Conservation (phyloP, 2,329 filamentous ascomycete species). For the Podosphaera leucotricha region DNA sequence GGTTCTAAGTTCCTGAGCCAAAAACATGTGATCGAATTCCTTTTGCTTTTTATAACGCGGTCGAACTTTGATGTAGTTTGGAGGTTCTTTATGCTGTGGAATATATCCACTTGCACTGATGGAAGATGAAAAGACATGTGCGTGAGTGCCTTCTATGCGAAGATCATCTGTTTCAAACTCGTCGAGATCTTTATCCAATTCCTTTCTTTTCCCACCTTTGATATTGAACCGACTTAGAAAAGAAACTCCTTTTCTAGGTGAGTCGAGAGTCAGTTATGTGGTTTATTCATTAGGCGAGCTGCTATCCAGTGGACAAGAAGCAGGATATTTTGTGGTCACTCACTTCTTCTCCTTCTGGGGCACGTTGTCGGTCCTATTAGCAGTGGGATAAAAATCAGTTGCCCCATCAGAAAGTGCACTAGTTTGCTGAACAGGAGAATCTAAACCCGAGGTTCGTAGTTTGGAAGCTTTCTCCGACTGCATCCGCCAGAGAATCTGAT, state of each 20-base stretch:
- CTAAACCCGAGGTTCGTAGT: conserved; percentile 27
- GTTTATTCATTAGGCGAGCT: conserved; percentile 4
- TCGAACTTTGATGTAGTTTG: conserved; percentile 72
- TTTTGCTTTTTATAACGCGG: conserved; percentile 56
- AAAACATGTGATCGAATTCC: conserved; percentile 70
- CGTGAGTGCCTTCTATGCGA: conserved; percentile 60
- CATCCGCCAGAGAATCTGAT: conserved; percentile 46
- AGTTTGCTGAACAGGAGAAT: conserved; percentile 20
- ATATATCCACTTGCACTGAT: conserved; percentile 50
- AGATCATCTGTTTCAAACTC: conserved; percentile 45
- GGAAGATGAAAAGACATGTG: conserved; percentile 57
- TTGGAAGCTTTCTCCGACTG: conserved; percentile 32
- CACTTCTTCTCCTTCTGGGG: conserved; percentile 40
- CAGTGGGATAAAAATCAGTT: background rate
- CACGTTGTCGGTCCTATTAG: conserved; percentile 11
- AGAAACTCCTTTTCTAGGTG: conserved; percentile 54
- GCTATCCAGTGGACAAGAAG: conserved; percentile 1
- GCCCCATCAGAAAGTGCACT: background rate
- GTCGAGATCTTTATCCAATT: conserved; percentile 28
- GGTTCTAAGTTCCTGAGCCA: conserved; percentile 73
- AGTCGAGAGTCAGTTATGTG: conserved; percentile 3
- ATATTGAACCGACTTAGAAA: conserved; percentile 68
- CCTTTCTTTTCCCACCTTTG: conserved; percentile 53
- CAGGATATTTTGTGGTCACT: conserved; percentile 13
- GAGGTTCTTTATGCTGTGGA: conserved; percentile 69